A percentile compares a stretch with the other conserved stretches of the same genome.
Evolutionary conservation across 1,284 basidiomycete genomes (phyloP).

Genomic region (Ganoderma lucidum): DNA sequence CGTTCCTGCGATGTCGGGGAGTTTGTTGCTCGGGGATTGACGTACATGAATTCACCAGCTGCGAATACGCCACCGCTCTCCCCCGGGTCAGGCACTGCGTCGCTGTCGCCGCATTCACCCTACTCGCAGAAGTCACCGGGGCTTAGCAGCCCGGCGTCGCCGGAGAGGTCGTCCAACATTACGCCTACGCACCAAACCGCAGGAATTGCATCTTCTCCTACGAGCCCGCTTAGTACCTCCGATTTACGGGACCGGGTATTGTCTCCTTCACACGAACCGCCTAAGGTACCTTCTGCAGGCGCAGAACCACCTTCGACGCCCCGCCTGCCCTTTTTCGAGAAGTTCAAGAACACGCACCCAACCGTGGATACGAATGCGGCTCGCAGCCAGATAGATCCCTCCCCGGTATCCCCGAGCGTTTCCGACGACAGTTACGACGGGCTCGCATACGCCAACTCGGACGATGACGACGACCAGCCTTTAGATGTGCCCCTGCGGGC

Average conservation of each 20-base stretch:
- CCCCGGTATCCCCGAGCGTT: conserved; percentile 34
- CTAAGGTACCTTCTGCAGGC: conserved; percentile 38
- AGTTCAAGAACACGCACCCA: conserved; percentile 49
- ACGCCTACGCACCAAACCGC: conserved; percentile 37
- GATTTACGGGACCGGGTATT: conserved; percentile 37
- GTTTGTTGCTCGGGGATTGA: conserved; percentile 1
- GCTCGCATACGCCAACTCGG: conserved; percentile 40
- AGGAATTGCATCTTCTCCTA: conserved; percentile 40
- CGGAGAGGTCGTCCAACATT: conserved; percentile 29
- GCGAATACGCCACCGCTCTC: conserved; percentile 46
- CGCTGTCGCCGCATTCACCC: conserved; percentile 46
- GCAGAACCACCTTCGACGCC: conserved; percentile 45
- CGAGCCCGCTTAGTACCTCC: conserved; percentile 30
- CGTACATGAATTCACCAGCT: conserved; percentile 17
- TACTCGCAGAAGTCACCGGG: conserved; percentile 42
- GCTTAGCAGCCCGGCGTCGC: conserved; percentile 19
- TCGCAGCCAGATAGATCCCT: conserved; percentile 28
- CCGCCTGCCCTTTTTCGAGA: conserved; percentile 55
- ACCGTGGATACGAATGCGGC: conserved; percentile 33
- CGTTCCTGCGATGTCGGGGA: conserved; percentile 14
- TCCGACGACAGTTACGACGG: conserved; percentile 43
- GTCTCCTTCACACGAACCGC: conserved; percentile 37
- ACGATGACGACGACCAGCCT: conserved; percentile 40
- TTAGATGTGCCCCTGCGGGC: conserved; percentile 28
- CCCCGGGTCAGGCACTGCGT: conserved; percentile 43